Base-by-base conservation (phyloP, 345 rosid species). In the Xanthoceras sorbifolium region DNA sequence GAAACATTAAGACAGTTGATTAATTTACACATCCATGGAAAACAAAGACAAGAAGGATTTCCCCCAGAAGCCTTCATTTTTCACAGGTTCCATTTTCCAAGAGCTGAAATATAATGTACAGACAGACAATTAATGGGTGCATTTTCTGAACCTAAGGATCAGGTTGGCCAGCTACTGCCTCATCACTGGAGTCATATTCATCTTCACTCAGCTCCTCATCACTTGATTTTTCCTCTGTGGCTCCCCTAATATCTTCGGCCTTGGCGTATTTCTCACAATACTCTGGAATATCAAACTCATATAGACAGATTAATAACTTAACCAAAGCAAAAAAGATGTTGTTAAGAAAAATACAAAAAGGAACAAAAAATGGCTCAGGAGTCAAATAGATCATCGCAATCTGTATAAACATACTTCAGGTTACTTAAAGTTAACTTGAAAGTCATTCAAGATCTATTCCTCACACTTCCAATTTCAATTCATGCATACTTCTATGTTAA, bases 171-270 rank as follows among this genome's bases (percentile, higher is more conserved):
- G 90, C 92, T n/a, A 94, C 78, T 71, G 86, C 87, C 6, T 92
- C 94, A 9, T 93, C 93, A 48, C 87, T 89, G 2, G 97, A 90
- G 22, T 69, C 89, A 69, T 84, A 90, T 40, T 94, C 98, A 34
- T 88, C 97, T 79, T 89, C 97, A 22, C 93, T 94, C 83, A 93
- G 76, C 78, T 94, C 98, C 73, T 93, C 98, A 31, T 93, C 97
- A 6, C 98, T 93, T 12, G 97, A 93, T 60, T 85, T 85, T 50
- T 91, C 94, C 75, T 90, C 97, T 18, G 77, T 69, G 20, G 76
- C 90, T 11, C 77, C 78, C 14, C 88, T 86, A 8, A 79, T 68
- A 44, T 94, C 97, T 81, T 92, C 97, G 22, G 94, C 84, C 79
- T 90, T 94, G 15, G 98, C 97, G 78, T 93, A 90, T 81, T 93